Conservation (phyloP, 257 asterid genomes). For the Fraxinus excelsior region DNA sequence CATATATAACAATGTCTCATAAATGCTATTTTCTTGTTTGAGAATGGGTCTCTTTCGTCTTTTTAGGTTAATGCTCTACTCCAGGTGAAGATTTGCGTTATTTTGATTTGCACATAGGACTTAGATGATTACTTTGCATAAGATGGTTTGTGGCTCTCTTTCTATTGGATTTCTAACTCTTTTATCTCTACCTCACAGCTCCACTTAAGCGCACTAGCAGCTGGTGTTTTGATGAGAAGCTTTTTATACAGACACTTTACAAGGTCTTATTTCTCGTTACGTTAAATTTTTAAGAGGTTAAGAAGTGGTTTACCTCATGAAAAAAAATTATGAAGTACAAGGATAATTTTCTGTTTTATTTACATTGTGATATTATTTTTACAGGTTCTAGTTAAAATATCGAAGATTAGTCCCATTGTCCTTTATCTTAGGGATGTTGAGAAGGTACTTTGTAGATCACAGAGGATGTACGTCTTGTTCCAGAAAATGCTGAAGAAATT, state of each 20-base stretch:
- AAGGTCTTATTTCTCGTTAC: constrained; percentile 47
- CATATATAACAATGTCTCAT: background rate
- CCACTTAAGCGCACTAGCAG: constrained; percentile 60
- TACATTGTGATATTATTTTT: constrained; percentile 11
- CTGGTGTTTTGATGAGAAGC: constrained; percentile 84
- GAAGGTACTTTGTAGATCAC: constrained; percentile 59
- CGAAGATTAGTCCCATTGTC: constrained; percentile 60
- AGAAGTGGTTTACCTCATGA: background rate
- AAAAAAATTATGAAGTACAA: background rate
- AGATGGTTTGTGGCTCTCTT: constrained; percentile 8
- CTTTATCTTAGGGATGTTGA: constrained; percentile 85
- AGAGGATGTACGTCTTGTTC: constrained; percentile 55
- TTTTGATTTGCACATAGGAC: background rate
- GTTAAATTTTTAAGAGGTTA: background rate
- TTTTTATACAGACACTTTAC: constrained; percentile 73
- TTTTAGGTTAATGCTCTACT: background rate
- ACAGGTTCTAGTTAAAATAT: constrained; percentile 69
- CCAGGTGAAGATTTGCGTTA: background rate
- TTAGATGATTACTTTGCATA: background rate
- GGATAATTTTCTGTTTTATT: background rate
- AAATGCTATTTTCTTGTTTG: background rate
- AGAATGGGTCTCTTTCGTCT: background rate
- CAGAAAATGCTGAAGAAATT: constrained; percentile 79
- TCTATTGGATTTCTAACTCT: constrained; percentile 19
- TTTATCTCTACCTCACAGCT: constrained; percentile 40